Evolutionary conservation across 2,329 filamentous ascomycete species (phyloP).

Genomic region (Fusarium solani-melongenae): DNA sequence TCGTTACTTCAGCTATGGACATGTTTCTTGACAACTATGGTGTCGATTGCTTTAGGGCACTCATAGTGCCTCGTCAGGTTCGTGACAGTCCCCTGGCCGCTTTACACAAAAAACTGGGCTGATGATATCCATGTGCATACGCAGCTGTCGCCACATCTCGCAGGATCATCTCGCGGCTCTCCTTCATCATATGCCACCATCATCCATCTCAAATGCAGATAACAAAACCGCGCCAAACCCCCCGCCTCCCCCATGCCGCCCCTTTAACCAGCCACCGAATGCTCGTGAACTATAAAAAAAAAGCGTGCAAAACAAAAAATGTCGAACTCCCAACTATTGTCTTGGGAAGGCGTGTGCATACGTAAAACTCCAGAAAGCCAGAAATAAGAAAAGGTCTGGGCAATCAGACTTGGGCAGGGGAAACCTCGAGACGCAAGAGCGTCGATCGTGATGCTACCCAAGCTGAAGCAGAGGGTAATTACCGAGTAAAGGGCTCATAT

Average conservation of each 20-base stretch:
- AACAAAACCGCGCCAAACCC: slow-evolving; percentile 35
- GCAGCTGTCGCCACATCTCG: not conserved
- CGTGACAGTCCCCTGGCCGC: not conserved
- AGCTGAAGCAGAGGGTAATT: slow-evolving; percentile 32
- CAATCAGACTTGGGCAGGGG: slow-evolving; percentile 8
- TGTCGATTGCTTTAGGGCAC: not conserved
- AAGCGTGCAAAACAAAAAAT: not conserved
- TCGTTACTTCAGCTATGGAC: not conserved
- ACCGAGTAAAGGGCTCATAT: slow-evolving; percentile 7
- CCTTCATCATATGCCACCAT: slow-evolving; percentile 7
- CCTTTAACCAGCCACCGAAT: slow-evolving; percentile 37
- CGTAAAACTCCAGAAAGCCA: slow-evolving; percentile 40
- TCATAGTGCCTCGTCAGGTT: not conserved
- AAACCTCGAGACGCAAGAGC: not conserved
- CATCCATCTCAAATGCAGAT: slow-evolving; percentile 33
- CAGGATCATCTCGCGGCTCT: not conserved
- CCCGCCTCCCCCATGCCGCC: slow-evolving; percentile 19
- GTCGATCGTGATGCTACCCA: not conserved
- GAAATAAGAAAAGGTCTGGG: slow-evolving; percentile 29
- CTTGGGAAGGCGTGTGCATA: slow-evolving; percentile 38
- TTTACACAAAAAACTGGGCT: not conserved
- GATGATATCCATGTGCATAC: not conserved
- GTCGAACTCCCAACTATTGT: slow-evolving; percentile 37
- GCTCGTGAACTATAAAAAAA: slow-evolving; percentile 34
- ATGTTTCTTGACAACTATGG: not conserved